Conservation (phyloP, 768 basidiomycete species). For the Steccherinum ochraceum region DNA sequence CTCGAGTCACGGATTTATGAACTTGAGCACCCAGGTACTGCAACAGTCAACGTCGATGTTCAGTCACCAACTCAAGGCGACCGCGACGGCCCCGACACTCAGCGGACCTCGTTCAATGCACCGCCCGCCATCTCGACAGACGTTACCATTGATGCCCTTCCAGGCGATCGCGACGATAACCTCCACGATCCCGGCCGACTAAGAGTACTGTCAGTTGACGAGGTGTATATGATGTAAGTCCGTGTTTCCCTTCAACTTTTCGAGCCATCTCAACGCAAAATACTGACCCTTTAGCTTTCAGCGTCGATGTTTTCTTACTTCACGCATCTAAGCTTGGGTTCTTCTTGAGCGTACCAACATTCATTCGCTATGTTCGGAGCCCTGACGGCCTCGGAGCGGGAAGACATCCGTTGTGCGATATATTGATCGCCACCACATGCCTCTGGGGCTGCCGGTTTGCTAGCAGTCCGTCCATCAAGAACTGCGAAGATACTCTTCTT, state of each 20-base stretch:
- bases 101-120: too few species aligned
- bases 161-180: too few species aligned
- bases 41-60: too few species aligned
- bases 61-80: background rate
- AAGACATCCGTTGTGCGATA: constrained; percentile 21
- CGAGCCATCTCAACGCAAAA: too few species aligned
- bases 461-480: constrained; percentile 13
- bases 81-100: too few species aligned
- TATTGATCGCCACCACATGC: constrained; percentile 37
- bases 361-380: constrained; percentile 30
- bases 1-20: background rate
- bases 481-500: constrained; percentile 35
- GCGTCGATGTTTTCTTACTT: constrained; percentile 52
- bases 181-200: too few species aligned
- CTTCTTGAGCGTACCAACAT: constrained; percentile 50
- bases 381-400: constrained; percentile 30
- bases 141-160: too few species aligned
- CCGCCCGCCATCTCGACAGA: too few species aligned
- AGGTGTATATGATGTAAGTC: too few species aligned
- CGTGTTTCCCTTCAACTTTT: too few species aligned
- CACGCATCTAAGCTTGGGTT: constrained; percentile 58
- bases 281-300: too few species aligned
- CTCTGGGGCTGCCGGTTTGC: constrained; percentile 29
- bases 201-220: too few species aligned
- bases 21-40: background rate